A percentile compares a stretch with the other conserved stretches of the same genome.
Evolutionary conservation across 306 rosid genomes (phyloP).

Genomic region (Styphnolobium japonicum): DNA sequence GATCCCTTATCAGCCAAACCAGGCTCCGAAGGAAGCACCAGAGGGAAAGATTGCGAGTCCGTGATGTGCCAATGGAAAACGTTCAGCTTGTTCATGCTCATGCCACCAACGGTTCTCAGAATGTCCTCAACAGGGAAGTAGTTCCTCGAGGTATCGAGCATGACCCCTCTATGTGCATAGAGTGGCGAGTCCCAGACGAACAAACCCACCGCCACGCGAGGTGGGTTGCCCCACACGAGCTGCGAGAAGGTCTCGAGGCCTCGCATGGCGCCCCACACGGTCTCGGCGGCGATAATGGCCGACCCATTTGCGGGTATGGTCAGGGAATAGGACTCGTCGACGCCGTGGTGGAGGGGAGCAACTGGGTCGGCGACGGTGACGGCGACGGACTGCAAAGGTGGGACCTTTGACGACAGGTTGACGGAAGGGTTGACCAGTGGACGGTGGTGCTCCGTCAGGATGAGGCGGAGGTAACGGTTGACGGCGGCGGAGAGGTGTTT

Average conservation of each 20-base stretch:
- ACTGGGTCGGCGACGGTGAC: slow-evolving; percentile 34
- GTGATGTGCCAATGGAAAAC: slow-evolving; percentile 91
- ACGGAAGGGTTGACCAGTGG: slow-evolving; percentile 42
- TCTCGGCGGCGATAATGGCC: slow-evolving; percentile 42
- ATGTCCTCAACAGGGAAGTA: slow-evolving; percentile 56
- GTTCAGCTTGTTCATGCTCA: slow-evolving; percentile 80
- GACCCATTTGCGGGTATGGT: slow-evolving; percentile 24
- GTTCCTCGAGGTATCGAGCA: slow-evolving; percentile 83
- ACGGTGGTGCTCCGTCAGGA: slow-evolving; percentile 60
- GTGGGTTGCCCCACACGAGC: slow-evolving; percentile 64
- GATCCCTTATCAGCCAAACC: slow-evolving; percentile 67
- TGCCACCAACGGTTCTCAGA: slow-evolving; percentile 60
- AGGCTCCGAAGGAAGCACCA: slow-evolving; percentile 74
- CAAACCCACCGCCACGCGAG: slow-evolving; percentile 45
- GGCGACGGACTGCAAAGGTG: slow-evolving; percentile 43
- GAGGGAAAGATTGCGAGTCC: slow-evolving; percentile 82
- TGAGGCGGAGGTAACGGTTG: slow-evolving; percentile 47
- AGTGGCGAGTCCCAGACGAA: slow-evolving; percentile 56
- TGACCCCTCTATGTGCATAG: slow-evolving; percentile 53
- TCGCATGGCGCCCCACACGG: slow-evolving; percentile 78
- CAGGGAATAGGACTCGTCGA: slow-evolving; percentile 73
- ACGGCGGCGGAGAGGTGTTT: slow-evolving; percentile 53
- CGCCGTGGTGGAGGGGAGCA: slow-evolving; percentile 54
- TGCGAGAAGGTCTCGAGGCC: slow-evolving; percentile 87
- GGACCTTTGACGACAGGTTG: slow-evolving; percentile 30